Conservation (phyloP, 306 rosid species). For the Acmispon strigosus region DNA sequence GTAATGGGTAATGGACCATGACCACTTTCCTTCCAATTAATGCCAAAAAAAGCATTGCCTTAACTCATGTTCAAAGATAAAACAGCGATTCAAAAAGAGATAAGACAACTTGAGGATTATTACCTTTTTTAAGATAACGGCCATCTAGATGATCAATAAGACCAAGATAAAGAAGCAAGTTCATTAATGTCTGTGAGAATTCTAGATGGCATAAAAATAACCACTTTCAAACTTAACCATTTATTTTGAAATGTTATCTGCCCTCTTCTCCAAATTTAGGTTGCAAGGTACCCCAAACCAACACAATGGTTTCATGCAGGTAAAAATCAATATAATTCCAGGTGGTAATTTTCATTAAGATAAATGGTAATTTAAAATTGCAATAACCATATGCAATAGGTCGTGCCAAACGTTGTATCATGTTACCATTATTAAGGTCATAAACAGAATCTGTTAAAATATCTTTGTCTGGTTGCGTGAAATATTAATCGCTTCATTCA, state of each 20-base stretch:
- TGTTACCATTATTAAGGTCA: not conserved
- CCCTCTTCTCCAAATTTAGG: not conserved
- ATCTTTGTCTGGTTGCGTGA: not conserved
- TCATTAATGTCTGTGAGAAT: not conserved
- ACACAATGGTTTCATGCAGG: no score
- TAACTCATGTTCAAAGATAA: constrained; percentile 20
- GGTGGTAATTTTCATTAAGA: no score
- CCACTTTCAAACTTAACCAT: not conserved
- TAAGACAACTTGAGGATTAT: constrained; percentile 3
- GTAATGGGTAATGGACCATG: constrained; percentile 20
- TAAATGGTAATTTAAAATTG: no score
- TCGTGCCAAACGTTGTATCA: not conserved
- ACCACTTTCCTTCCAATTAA: constrained; percentile 10
- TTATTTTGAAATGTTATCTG: not conserved
- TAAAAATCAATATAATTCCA: no score
- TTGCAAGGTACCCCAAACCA: not conserved
- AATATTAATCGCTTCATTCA: not conserved
- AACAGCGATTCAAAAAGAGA: not conserved
- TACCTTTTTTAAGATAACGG: constrained; percentile 18
- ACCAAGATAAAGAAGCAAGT: no score
- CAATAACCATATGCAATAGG: no score
- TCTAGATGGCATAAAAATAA: not conserved
- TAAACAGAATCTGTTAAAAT: not conserved
- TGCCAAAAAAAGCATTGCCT: constrained; percentile 25
- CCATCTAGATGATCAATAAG: not conserved